Evolutionary conservation across 2,329 filamentous ascomycete genomes (phyloP).

Genomic region (Kalaharituber pfeilii): DNA sequence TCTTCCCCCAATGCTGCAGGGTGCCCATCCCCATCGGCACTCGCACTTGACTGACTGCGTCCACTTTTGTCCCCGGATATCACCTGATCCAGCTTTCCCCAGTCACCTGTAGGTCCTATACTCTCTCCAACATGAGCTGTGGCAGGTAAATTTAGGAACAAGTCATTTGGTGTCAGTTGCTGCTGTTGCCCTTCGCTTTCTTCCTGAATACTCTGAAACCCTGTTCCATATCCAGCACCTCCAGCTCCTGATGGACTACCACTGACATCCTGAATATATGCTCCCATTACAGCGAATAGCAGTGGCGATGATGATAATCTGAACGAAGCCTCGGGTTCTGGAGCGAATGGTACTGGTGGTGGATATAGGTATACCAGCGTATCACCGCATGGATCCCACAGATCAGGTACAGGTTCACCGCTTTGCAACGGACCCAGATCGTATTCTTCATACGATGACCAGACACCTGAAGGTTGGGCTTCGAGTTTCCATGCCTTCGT

Average conservation of each 20-base stretch:
- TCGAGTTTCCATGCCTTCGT: not conserved
- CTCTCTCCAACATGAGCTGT: not conserved
- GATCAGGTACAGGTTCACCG: slow-evolving; percentile 32
- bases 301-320: slow-evolving; percentile 12
- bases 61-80: not conserved
- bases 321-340: slow-evolving; percentile 5
- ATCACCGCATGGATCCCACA: slow-evolving; percentile 46
- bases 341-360: not conserved
- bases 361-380: slow-evolving; percentile 40
- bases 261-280: slow-evolving; percentile 11
- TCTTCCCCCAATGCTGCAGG: not conserved
- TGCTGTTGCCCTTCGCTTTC: not conserved
- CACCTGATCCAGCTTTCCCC: not conserved
- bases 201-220: not conserved
- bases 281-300: slow-evolving; percentile 11
- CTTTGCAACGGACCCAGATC: slow-evolving; percentile 11
- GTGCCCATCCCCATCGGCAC: slow-evolving; percentile 1
- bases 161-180: slow-evolving; percentile 3
- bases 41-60: not conserved
- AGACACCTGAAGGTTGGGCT: too few species aligned
- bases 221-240: too few species aligned
- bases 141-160: slow-evolving; percentile 14
- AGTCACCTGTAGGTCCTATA: not conserved
- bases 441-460: slow-evolving; percentile 14
- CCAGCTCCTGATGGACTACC: slow-evolving; percentile 2